phyloP scores from a whole-genome alignment of 1,284 basidiomycete genomes.

The Leccinum pachyderme region DNA sequence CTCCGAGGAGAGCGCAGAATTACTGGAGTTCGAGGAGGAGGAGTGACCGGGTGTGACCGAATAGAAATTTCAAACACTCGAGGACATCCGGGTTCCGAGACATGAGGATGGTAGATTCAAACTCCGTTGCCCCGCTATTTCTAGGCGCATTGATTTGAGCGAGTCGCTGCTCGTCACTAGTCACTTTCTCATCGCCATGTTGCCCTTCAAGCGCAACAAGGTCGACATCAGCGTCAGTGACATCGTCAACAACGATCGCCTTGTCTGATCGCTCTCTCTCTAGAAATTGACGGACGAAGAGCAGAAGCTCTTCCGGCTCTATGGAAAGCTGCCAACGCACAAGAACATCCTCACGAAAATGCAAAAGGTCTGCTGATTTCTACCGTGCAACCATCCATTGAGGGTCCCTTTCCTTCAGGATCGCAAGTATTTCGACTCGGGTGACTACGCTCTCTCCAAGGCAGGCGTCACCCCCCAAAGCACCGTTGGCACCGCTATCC shows the following conservation, averaged over 20 bases:
- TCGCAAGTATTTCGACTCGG: conserved; percentile 97
- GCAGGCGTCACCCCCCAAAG: conserved; percentile 88
- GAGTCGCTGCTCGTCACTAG: not conserved
- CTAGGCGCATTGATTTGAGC: conserved; percentile 3
- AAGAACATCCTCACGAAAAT: conserved; percentile 93
- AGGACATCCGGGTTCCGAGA: conserved; percentile 28
- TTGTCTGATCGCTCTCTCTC: not conserved
- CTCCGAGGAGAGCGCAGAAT: not conserved
- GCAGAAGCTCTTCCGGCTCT: conserved; percentile 90
- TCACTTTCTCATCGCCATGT: conserved; percentile 50
- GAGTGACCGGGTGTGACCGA: conserved; percentile 4
- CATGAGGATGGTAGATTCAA: conserved; percentile 21
- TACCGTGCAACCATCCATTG: conserved; percentile 9
- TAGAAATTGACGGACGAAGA: conserved; percentile 89
- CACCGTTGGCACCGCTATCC: conserved; percentile 90
- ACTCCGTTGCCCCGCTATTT: conserved; percentile 25
- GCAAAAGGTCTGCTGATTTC: conserved; percentile 68
- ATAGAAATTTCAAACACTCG: conserved; percentile 25
- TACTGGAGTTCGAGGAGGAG: not conserved
- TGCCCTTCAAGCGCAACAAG: conserved; percentile 84
- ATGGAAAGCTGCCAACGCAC: conserved; percentile 91
- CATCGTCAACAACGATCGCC: conserved; percentile 2
- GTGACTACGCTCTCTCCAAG: conserved; percentile 95
- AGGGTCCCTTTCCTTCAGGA: conserved; percentile 54
- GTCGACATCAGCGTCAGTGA: conserved; percentile 81